Conservation (phyloP, 768 basidiomycete species). For the Boletus tylopilopsis region DNA sequence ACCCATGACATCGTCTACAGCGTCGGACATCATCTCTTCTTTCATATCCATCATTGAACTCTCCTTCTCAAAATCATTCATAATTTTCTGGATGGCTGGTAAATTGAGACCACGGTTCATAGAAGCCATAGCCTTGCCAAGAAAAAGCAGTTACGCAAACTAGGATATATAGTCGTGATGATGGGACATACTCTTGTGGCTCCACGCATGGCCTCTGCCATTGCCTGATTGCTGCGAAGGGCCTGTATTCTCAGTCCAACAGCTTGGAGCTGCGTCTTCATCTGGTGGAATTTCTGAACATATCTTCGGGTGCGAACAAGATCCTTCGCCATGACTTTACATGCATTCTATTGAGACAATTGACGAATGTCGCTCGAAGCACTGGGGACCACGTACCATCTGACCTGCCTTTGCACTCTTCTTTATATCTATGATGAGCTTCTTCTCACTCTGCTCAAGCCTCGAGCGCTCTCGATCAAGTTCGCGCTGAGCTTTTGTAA, state of each 20-base stretch:
- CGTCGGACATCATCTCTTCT: constrained; percentile 99
- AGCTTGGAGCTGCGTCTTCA: constrained; percentile 97
- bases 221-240: constrained; percentile 94
- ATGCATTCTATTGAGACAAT: constrained; percentile 70
- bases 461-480: constrained; percentile 93
- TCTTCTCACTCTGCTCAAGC: constrained; percentile 96
- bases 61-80: constrained; percentile 98
- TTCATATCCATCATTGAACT: constrained; percentile 99
- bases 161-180: background rate
- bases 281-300: constrained; percentile 97
- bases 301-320: constrained; percentile 94
- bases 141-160: constrained; percentile 1
- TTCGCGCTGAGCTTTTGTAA: constrained; percentile 96
- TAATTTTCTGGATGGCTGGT: constrained; percentile 91
- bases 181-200: constrained; percentile 78
- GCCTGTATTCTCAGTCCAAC: constrained; percentile 95
- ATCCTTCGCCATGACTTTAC: constrained; percentile 99
- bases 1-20: constrained; percentile 97
- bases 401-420: constrained; percentile 94
- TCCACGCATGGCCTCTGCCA: constrained; percentile 99
- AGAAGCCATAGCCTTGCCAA: constrained; percentile 87
- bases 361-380: constrained; percentile 11
- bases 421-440: constrained; percentile 92
- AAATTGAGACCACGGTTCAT: constrained; percentile 98
- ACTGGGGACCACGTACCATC: constrained; percentile 53